These are phyloP conservation scores for Blepharisma japonicum DNA, from an alignment of 73 alveolate species.

Conservation along the genomic window DNA sequence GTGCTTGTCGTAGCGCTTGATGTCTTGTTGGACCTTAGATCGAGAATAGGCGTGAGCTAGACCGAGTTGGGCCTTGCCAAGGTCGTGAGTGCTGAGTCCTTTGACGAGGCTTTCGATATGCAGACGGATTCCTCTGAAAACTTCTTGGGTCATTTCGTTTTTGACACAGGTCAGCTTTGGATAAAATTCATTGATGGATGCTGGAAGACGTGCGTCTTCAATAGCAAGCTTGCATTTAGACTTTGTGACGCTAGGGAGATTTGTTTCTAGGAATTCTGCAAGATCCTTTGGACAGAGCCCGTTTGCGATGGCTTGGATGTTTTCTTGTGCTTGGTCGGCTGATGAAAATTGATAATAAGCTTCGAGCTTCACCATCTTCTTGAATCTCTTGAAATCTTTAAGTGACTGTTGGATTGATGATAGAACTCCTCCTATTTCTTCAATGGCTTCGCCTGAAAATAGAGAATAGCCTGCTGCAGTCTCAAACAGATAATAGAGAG, in stretches of 20 bases:
- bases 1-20: slow-evolving; percentile 97
- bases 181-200: slow-evolving; percentile 48
- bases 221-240: slow-evolving; percentile 63
- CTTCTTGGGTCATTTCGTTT: slow-evolving; percentile 64
- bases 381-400: slow-evolving; percentile 51
- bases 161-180: slow-evolving; percentile 28
- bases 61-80: slow-evolving; percentile 88
- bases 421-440: slow-evolving; percentile 25
- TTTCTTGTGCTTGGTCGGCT: slow-evolving; percentile 68
- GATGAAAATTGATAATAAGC: slow-evolving; percentile 69
- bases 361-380: slow-evolving; percentile 57
- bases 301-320: slow-evolving; percentile 50
- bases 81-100: slow-evolving; percentile 73
- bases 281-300: slow-evolving; percentile 60
- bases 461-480: slow-evolving; percentile 33
- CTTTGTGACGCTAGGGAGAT: slow-evolving; percentile 65
- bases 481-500: slow-evolving; percentile 30
- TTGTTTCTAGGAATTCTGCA: slow-evolving; percentile 58
- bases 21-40: slow-evolving; percentile 85
- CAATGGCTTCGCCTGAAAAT: slow-evolving; percentile 6
- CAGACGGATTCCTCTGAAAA: slow-evolving; percentile 75
- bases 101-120: slow-evolving; percentile 68
- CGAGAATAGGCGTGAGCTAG: slow-evolving; percentile 94
- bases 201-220: slow-evolving; percentile 51
- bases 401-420: slow-evolving; percentile 47